Percentiles rank a stretch among this genome's conserved stretches.
These are phyloP conservation scores for Globisporangium okanoganense DNA, from an alignment of 352 stramenopile species.

Conservation along the genomic window DNA sequence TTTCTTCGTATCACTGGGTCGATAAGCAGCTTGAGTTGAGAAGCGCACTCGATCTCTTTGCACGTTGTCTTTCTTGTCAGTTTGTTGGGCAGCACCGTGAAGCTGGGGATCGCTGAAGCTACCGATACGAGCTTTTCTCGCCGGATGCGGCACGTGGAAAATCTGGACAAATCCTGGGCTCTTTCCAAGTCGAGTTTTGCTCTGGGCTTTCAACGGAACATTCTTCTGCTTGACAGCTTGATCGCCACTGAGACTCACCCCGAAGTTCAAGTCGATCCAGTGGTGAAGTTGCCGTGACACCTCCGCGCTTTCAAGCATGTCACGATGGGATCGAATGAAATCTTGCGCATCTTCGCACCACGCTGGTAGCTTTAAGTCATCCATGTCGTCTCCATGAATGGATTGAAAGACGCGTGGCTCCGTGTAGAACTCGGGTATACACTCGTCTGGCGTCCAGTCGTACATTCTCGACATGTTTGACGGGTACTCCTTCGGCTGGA, in stretches of 20 bases:
- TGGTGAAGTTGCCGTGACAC: slow-evolving; percentile 86
- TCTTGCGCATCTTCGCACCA: slow-evolving; percentile 66
- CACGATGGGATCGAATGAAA: slow-evolving; percentile 90
- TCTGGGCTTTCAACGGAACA: slow-evolving; percentile 65
- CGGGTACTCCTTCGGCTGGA: slow-evolving; percentile 94
- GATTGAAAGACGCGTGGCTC: slow-evolving; percentile 86
- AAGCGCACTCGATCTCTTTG: slow-evolving; percentile 10
- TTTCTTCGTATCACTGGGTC: slow-evolving; percentile 16
- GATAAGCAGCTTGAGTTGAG: slow-evolving; percentile 2
- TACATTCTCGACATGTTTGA: slow-evolving; percentile 88
- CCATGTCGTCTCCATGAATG: slow-evolving; percentile 66
- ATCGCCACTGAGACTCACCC: slow-evolving; percentile 73
- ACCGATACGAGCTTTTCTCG: not conserved
- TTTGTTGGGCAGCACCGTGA: not conserved
- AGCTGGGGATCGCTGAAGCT: not conserved
- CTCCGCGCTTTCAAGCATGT: slow-evolving; percentile 88
- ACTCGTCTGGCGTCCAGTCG: slow-evolving; percentile 95
- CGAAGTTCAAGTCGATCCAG: slow-evolving; percentile 98
- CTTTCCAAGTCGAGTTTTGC: slow-evolving; percentile 30
- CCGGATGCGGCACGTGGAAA: slow-evolving; percentile 43
- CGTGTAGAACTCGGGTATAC: slow-evolving; percentile 94
- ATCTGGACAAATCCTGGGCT: slow-evolving; percentile 78
- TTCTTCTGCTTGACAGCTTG: slow-evolving; percentile 89
- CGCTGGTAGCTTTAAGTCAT: slow-evolving; percentile 59
- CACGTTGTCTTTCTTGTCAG: not conserved